These are phyloP conservation scores for Geotrichum europaeum DNA, from an alignment of 1,139 yeast genomes.

Conservation along the genomic window DNA sequence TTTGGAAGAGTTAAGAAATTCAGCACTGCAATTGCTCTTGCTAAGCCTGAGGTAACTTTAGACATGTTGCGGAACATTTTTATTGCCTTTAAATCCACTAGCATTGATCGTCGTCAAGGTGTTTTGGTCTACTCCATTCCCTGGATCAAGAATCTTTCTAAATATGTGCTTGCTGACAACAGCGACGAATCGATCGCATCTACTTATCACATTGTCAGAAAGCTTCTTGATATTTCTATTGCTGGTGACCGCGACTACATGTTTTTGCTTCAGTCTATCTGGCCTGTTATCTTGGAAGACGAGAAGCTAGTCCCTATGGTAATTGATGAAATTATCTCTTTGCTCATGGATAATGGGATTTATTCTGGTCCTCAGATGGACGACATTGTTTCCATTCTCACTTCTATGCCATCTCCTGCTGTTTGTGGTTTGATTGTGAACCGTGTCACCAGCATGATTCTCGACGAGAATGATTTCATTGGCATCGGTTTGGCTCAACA, in stretches of 20 bases:
- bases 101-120: constrained; percentile 36
- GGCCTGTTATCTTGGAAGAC: constrained; percentile 44
- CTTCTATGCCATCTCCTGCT: constrained; percentile 63
- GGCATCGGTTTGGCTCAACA: constrained; percentile 43
- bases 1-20: constrained; percentile 57
- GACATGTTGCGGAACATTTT: constrained; percentile 59
- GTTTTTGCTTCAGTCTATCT: constrained; percentile 54
- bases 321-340: constrained; percentile 12
- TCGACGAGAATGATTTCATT: constrained; percentile 43
- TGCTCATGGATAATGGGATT: constrained; percentile 10
- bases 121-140: constrained; percentile 59
- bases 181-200: constrained; percentile 50
- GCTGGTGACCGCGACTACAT: constrained; percentile 39
- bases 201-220: constrained; percentile 56
- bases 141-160: constrained; percentile 70
- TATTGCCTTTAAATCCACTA: constrained; percentile 45
- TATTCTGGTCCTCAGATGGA: constrained; percentile 20
- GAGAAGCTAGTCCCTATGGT: constrained; percentile 8
- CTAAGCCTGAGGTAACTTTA: constrained; percentile 57
- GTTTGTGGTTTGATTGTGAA: constrained; percentile 62
- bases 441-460: constrained; percentile 43
- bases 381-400: constrained; percentile 47
- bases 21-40: constrained; percentile 51
- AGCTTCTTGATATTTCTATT: constrained; percentile 55
- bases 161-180: constrained; percentile 37